Conservation (phyloP, 352 stramenopile species). For the Aphanomyces astaci region DNA sequence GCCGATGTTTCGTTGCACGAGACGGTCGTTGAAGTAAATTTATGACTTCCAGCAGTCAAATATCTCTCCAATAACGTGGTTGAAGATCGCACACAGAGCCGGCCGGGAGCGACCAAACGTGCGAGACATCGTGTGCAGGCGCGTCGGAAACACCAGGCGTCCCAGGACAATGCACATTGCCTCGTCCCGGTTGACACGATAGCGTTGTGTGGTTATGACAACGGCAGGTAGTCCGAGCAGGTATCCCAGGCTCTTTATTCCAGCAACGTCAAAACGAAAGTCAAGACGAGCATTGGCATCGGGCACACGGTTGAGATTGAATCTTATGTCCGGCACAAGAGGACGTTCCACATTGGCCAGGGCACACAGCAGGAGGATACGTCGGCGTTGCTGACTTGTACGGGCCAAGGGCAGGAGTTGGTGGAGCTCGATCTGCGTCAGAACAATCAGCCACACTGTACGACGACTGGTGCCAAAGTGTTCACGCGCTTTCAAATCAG, state of each 20-base stretch:
- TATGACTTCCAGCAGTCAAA: slow-evolving; percentile 4
- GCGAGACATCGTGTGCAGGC: background rate
- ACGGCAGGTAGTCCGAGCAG: background rate
- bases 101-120: slow-evolving; percentile 21
- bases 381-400: background rate
- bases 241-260: background rate
- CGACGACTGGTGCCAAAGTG: background rate
- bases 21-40: slow-evolving; percentile 1
- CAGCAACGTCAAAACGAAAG: slow-evolving; percentile 3
- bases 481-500: too few species aligned
- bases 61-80: slow-evolving; percentile 11
- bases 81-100: slow-evolving; percentile 16
- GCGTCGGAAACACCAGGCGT: background rate
- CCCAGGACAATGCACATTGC: slow-evolving; percentile 20
- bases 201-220: background rate
- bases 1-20: slow-evolving; percentile 6
- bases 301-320: background rate
- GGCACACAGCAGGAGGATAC: background rate
- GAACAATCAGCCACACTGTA: background rate
- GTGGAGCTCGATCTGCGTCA: background rate
- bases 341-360: background rate
- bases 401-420: background rate
- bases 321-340: background rate
- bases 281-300: background rate
- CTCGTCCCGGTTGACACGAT: background rate